Conservation (phyloP, 257 asterid genomes). For the Forsythia suspensa region DNA sequence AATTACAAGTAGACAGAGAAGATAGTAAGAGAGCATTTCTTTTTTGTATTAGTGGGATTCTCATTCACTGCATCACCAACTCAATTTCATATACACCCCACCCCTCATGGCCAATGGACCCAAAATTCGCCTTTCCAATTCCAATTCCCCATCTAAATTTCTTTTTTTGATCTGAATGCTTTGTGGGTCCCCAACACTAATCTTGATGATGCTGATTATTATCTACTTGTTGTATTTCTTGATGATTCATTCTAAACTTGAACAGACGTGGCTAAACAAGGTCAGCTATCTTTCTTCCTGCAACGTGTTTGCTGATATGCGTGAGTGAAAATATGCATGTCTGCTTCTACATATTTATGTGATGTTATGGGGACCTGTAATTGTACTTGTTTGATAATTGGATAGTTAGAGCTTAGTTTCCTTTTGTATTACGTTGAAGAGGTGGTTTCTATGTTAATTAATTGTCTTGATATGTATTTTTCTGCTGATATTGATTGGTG, state of each 20-base stretch:
- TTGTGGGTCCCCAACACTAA: constrained; percentile 49
- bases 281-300: constrained; percentile 33
- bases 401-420: not conserved
- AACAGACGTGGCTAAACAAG: constrained; percentile 34
- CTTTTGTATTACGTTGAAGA: not conserved
- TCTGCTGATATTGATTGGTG: not conserved
- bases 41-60: constrained; percentile 72
- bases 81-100: constrained; percentile 48
- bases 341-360: not conserved
- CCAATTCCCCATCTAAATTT: constrained; percentile 25
- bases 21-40: constrained; percentile 34
- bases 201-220: constrained; percentile 28
- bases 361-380: not conserved
- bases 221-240: constrained; percentile 30
- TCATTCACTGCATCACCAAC: constrained; percentile 58
- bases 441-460: not conserved
- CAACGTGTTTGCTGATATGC: not conserved
- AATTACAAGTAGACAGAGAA: constrained; percentile 26
- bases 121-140: constrained; percentile 18
- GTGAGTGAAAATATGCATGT: not conserved
- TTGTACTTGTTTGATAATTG: not conserved
- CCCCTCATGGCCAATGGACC: constrained; percentile 19
- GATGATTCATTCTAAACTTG: constrained; percentile 25
- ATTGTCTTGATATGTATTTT: not conserved
- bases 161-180: constrained; percentile 34